Evolutionary conservation across 345 rosid genomes (phyloP).

Genomic region (Microcos paniculata): DNA sequence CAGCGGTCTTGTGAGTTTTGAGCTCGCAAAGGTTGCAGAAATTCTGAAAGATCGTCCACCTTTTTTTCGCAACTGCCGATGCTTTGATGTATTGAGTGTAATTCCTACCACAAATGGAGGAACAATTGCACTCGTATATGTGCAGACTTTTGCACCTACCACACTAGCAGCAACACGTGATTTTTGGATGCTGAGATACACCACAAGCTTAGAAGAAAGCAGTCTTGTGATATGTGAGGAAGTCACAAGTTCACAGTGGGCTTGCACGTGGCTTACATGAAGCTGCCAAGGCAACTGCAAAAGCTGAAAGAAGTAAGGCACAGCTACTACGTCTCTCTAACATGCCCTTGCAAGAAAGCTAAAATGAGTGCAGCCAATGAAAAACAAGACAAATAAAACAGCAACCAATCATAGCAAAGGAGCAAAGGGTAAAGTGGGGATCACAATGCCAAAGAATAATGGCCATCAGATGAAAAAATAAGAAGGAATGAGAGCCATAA

Average conservation of each 20-base stretch:
- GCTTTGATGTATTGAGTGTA: constrained; percentile 67
- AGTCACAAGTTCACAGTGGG: constrained; percentile 68
- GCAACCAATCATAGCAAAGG: too few relatives aligned
- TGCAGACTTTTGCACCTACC: constrained; percentile 94
- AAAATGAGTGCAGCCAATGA: too few relatives aligned
- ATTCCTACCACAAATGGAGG: constrained; percentile 86
- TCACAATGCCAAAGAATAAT: too few relatives aligned
- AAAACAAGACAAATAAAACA: too few relatives aligned
- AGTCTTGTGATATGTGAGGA: constrained; percentile 76
- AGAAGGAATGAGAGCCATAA: too few relatives aligned
- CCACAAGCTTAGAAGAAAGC: constrained; percentile 87
- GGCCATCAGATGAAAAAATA: too few relatives aligned
- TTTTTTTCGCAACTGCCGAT: constrained; percentile 94
- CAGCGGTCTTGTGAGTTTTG: constrained; percentile 97
- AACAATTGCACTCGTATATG: constrained; percentile 81
- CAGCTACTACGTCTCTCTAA: too few relatives aligned
- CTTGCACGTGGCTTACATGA: constrained; percentile 70
- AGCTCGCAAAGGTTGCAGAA: constrained; percentile 95
- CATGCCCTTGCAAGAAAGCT: too few relatives aligned
- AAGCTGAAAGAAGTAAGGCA: too few relatives aligned
- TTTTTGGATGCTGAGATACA: constrained; percentile 92
- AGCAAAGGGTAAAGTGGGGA: too few relatives aligned
- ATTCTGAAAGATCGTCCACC: constrained; percentile 95
- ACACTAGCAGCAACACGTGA: constrained; percentile 93
- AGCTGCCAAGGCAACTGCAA: constrained; percentile 71